These are phyloP conservation scores for Termitomyces sp. DNA, from an alignment of 768 basidiomycete species.

Conservation along the genomic window DNA sequence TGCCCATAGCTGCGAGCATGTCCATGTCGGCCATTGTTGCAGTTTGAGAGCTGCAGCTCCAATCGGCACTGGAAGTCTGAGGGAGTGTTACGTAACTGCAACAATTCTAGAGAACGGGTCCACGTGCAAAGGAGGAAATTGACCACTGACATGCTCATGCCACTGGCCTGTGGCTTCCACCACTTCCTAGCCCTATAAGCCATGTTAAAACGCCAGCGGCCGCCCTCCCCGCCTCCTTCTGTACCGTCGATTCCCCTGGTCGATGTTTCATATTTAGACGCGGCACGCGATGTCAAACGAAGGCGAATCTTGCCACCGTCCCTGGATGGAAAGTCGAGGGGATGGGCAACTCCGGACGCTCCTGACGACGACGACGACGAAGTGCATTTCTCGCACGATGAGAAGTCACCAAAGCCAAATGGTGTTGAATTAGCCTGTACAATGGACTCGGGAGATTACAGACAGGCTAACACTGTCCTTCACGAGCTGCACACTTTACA, in stretches of 20 bases:
- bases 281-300: conserved; percentile 43
- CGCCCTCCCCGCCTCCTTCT: conserved; percentile 38
- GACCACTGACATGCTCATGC: conserved; percentile 1
- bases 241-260: conserved; percentile 22
- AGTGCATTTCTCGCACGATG: conserved; percentile 18
- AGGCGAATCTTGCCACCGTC: conserved; percentile 48
- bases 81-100: conserved; percentile 9
- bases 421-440: conserved; percentile 15
- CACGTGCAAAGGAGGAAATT: conserved; percentile 4
- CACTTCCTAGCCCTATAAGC: neutral
- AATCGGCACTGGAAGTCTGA: too few species aligned
- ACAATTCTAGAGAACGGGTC: neutral
- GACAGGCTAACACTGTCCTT: conserved; percentile 58
- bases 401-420: conserved; percentile 16
- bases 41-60: neutral
- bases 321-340: conserved; percentile 48
- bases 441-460: conserved; percentile 42
- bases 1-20: conserved; percentile 79
- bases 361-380: conserved; percentile 32
- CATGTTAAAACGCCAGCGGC: conserved; percentile 57
- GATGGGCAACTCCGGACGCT: conserved; percentile 32
- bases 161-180: neutral
- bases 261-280: conserved; percentile 21
- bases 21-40: conserved; percentile 50
- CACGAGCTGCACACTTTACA: conserved; percentile 68